Conservation (phyloP, 2,329 filamentous ascomycete species). For the Phialophora expanda region DNA sequence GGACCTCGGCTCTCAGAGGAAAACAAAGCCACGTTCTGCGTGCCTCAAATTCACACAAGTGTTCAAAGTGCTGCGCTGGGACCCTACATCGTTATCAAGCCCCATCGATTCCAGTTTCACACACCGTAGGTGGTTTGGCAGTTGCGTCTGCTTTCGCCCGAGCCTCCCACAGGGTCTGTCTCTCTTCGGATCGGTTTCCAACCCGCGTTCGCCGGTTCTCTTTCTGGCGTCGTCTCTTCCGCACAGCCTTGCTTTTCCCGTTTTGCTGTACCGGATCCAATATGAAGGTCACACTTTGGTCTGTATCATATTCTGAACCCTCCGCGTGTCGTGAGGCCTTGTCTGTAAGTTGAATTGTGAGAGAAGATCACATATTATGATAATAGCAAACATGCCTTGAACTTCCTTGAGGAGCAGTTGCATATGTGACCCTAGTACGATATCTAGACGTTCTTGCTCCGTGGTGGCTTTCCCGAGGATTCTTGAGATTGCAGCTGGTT, state of each 20-base stretch:
- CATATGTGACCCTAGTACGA: background rate
- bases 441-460: background rate
- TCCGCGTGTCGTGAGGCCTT: background rate
- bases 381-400: background rate
- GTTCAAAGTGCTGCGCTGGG: background rate
- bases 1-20: background rate
- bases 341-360: background rate
- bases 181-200: background rate
- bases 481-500: background rate
- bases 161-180: background rate
- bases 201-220: background rate
- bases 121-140: too few relatives aligned
- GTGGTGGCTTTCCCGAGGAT: background rate
- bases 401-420: background rate
- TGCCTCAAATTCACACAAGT: too few relatives aligned
- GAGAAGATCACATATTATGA: background rate
- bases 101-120: background rate
- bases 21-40: too few relatives aligned
- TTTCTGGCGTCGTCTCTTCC: background rate
- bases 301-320: background rate
- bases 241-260: background rate
- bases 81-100: background rate
- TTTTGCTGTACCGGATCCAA: background rate
- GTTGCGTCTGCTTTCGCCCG: background rate
- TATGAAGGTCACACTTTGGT: background rate